These are phyloP conservation scores for Novymonas esmeraldas DNA, from an alignment of 208 protist species.

Conservation along the genomic window DNA sequence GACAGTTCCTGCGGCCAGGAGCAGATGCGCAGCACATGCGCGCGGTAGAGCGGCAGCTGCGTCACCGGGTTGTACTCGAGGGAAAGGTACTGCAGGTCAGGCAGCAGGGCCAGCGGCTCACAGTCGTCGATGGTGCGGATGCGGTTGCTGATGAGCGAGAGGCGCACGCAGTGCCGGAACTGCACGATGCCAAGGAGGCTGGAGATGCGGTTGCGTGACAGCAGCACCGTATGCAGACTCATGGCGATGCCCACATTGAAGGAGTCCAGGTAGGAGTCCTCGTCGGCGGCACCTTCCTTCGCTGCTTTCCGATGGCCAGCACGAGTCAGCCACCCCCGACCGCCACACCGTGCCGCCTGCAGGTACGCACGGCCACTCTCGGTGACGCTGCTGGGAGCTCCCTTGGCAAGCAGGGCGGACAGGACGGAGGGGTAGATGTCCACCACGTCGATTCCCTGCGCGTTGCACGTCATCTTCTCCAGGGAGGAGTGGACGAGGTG, in stretches of 20 bases:
- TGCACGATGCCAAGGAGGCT: slow-evolving; percentile 72
- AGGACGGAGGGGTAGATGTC: slow-evolving; percentile 73
- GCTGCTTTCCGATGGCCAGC: no score
- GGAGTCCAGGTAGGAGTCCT: slow-evolving; percentile 27
- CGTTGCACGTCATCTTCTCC: slow-evolving; percentile 72
- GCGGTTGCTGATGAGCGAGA: slow-evolving; percentile 80
- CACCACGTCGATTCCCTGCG: slow-evolving; percentile 60
- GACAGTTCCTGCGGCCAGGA: slow-evolving; percentile 67
- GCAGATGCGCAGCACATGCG: slow-evolving; percentile 81
- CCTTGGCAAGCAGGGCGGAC: slow-evolving; percentile 47
- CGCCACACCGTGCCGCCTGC: background rate
- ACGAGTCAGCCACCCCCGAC: no score
- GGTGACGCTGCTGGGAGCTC: slow-evolving; percentile 21
- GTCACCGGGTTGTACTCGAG: slow-evolving; percentile 87
- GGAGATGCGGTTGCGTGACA: slow-evolving; percentile 76
- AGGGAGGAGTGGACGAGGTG: slow-evolving; percentile 61
- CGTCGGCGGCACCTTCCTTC: background rate
- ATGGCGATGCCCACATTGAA: slow-evolving; percentile 74
- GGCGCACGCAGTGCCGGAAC: slow-evolving; percentile 78
- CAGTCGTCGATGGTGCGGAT: slow-evolving; percentile 78
- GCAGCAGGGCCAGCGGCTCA: slow-evolving; percentile 74
- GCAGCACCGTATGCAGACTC: slow-evolving; percentile 76
- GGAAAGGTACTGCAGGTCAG: slow-evolving; percentile 73
- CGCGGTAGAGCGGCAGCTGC: slow-evolving; percentile 76
- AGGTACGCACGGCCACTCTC: slow-evolving; percentile 19